Conservation (phyloP, 106 monocot species). For the Dioscorea alata region DNA sequence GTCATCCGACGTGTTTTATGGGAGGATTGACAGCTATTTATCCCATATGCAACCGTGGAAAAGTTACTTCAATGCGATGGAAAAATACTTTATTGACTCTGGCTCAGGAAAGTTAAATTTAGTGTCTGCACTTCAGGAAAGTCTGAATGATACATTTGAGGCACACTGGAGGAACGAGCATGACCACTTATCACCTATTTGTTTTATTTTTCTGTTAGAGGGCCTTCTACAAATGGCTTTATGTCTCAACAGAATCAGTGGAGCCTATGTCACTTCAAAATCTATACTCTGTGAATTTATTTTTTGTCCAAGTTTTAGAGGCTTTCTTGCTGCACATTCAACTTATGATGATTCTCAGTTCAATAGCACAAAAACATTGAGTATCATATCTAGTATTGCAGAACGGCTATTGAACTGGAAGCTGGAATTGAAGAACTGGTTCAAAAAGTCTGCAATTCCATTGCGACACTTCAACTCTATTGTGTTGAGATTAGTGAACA, state of each 20-base stretch:
- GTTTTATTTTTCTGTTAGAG: constrained; percentile 38
- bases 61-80: constrained; percentile 10
- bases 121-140: not conserved
- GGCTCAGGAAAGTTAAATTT: not conserved
- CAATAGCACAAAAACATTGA: not conserved
- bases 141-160: constrained; percentile 11
- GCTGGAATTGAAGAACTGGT: constrained; percentile 9
- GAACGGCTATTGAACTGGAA: constrained; percentile 2
- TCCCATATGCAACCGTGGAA: constrained; percentile 16
- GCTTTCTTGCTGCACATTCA: constrained; percentile 5
- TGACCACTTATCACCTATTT: constrained; percentile 36
- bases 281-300: constrained; percentile 29
- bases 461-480: not conserved
- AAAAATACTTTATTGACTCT: not conserved
- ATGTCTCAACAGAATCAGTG: constrained; percentile 5
- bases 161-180: constrained; percentile 14
- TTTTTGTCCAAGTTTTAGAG: constrained; percentile 9
- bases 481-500: constrained; percentile 21
- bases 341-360: not conserved
- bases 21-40: not conserved
- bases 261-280: constrained; percentile 17
- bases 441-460: constrained; percentile 4
- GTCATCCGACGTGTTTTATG: constrained; percentile 2
- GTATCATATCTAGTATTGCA: not conserved
- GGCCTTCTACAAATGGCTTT: constrained; percentile 24